A percentile compares a stretch with the other conserved stretches of the same genome.
Evolutionary conservation across 345 rosid species (phyloP).

Genomic region (Populus nigra): DNA sequence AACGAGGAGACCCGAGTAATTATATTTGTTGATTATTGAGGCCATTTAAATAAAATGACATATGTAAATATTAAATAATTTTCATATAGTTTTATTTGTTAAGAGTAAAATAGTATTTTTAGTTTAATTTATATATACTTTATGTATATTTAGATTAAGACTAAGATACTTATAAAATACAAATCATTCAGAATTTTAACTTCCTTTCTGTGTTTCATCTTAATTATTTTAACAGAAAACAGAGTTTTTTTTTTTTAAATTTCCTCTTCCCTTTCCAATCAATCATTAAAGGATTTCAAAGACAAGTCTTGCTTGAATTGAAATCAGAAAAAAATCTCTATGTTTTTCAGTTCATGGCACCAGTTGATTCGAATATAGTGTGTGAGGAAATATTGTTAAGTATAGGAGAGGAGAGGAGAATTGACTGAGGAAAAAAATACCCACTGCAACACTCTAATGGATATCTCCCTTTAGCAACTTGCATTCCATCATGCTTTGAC

Average conservation of each 20-base stretch:
- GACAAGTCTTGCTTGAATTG: background rate
- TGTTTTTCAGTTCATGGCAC: background rate
- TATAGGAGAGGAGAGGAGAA: background rate
- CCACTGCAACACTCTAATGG: background rate
- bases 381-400: background rate
- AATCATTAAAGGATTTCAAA: background rate
- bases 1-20: background rate
- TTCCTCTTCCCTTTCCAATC: background rate
- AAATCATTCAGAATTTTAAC: too few species aligned
- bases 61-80: background rate
- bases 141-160: too few species aligned
- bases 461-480: background rate
- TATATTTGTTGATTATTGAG: background rate
- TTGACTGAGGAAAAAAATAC: background rate
- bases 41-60: background rate
- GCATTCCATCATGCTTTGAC: too few species aligned
- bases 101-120: too few species aligned
- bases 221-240: too few species aligned
- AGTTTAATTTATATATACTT: too few species aligned
- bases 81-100: too few species aligned
- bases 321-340: background rate
- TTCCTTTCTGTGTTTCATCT: too few species aligned
- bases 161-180: too few species aligned
- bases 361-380: background rate
- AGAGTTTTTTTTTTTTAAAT: too few species aligned